Evolutionary conservation across 768 basidiomycete genomes (phyloP), one percentile per base, ranked within the genome.

Genomic region (Boletellus ananas): DNA sequence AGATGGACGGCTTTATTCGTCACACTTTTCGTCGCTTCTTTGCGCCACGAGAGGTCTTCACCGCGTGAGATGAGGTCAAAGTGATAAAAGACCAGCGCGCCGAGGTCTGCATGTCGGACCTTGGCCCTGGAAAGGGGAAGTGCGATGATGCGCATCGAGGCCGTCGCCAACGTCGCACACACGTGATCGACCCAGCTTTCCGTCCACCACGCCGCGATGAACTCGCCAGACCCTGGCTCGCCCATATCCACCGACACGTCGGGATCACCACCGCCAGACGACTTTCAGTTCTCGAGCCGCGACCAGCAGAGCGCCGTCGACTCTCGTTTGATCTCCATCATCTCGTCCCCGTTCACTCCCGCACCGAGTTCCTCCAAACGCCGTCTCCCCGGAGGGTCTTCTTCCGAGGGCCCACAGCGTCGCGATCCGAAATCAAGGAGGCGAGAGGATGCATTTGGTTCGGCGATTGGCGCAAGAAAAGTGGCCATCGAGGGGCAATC

Each of bases 351-450:
- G 16, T 54, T 67, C 33, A 13, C 54, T 27, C 31, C 62, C 20
- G 45, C 52, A 20, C 49, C 68, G 18, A 60, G 67, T 44, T 62
- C 75, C 21, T 74, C 79, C 11, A 80, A 80, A 56, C 76, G 79
- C 14, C 75, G 78, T 31, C 66, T 79, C n/a, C 79, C 79, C 6
- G 70, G 68, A 34, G 72, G 78, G n/a, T 67, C 73, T 33, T 70
- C 72, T 13, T 72, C 68, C 25, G 72, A 71, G 50, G 68, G 70
- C 10, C 68, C 73, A 36, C 73, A 75, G 31, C 70, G 69, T 52
- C 70, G 80, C 38, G 80, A 81, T 56, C 64, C 74, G 1, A 81
- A 81, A 54, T 70, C 74, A 16, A 68, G 80, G 55, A 74, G 74
- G 47, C 69, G 77, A 37, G 77, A 75, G 42, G 79, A 77, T 55